A percentile compares a stretch with the other conserved stretches of the same genome.
These are phyloP conservation scores for Diatrype stigma DNA, from an alignment of 2,329 filamentous ascomycete genomes.

Conservation along the genomic window DNA sequence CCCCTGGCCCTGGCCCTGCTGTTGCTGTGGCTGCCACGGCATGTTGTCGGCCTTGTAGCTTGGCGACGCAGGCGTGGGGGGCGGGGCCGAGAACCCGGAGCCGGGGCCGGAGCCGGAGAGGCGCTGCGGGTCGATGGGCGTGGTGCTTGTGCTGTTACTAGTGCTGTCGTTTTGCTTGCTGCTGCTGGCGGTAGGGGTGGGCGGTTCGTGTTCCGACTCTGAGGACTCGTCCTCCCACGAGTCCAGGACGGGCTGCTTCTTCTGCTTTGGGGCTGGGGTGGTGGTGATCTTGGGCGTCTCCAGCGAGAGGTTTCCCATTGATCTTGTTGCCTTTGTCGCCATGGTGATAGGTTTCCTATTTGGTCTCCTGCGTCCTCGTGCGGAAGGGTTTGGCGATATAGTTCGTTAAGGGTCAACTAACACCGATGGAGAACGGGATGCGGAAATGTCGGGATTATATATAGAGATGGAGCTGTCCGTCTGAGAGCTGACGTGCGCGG, in stretches of 20 bases:
- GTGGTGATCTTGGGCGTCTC: conserved; percentile 18
- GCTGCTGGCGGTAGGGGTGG: conserved; percentile 22
- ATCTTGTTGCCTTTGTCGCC: conserved; percentile 16
- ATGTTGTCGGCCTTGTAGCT: conserved; percentile 27
- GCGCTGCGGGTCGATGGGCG: conserved; percentile 2
- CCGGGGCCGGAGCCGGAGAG: conserved; percentile 13
- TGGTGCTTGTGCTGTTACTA: conserved; percentile 20
- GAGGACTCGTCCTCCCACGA: conserved; percentile 73
- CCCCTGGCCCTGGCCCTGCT: conserved; percentile 1
- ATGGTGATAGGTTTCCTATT: conserved; percentile 7
- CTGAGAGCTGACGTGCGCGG: neutral
- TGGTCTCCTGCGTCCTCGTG: no score
- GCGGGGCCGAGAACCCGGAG: conserved; percentile 48
- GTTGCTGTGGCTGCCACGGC: conserved; percentile 18
- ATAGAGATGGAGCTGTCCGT: neutral
- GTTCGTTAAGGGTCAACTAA: no score
- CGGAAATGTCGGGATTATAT: neutral
- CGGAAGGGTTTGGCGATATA: no score
- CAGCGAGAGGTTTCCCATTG: conserved; percentile 28
- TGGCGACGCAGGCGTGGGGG: conserved; percentile 63
- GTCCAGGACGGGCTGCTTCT: conserved; percentile 52
- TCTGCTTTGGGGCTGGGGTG: conserved; percentile 16
- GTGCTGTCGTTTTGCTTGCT: conserved; percentile 12
- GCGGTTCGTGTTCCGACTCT: conserved; percentile 34
- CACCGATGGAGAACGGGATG: neutral